Evolutionary conservation across 2,329 filamentous ascomycete genomes (phyloP), one percentile per base, ranked within the genome.

Genomic region (Aureobasidium sp.): DNA sequence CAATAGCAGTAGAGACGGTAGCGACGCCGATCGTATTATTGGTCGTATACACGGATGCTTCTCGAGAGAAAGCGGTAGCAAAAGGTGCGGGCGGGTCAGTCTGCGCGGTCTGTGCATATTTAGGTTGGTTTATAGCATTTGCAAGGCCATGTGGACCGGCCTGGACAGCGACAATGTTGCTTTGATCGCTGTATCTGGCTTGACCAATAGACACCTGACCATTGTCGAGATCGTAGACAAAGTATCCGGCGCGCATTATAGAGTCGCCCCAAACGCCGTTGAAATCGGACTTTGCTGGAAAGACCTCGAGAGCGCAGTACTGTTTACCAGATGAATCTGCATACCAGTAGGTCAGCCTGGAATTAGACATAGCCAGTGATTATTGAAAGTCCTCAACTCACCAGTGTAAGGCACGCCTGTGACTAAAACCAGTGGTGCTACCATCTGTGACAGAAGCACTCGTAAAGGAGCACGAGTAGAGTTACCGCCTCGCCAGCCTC

Each of bases 171-270:
- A 57, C 29, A n/a, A 57, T n/a, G 16, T 57, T 41, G 39, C 39
- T 45, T 5, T 27, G 6, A 29, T 30, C n/a, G n/a, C 25, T 30
- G 9, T 27, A 25, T 15, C 62, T 63, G 15, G 71, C 70, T 58
- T 72, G 70, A 11, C 70, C 71, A 30, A 73, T 64, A 2, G 69
- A 69, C 25, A 68, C 65, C 54, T 73, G 71, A 2, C 66, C 69
- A 41, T 73, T 71, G 64, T 73, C 71, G 34, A 72, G 69, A 55
- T 73, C 71, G 61, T 69, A 73, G 61, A 73, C 71, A 29, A 71
- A 67, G 62, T 73, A 73, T 68, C 72, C 71, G 59, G 66, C 67
- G n/a, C 68, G 60, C n/a, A 73, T 65, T 25, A 73, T 62, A 11
- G 70, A 69, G 62, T 72, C 70, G 5, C 70, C 70, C 29, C 47